Evolutionary conservation across 495 filamentous ascomycete species (phyloP).

Genomic region (Penicillium pulvis): DNA sequence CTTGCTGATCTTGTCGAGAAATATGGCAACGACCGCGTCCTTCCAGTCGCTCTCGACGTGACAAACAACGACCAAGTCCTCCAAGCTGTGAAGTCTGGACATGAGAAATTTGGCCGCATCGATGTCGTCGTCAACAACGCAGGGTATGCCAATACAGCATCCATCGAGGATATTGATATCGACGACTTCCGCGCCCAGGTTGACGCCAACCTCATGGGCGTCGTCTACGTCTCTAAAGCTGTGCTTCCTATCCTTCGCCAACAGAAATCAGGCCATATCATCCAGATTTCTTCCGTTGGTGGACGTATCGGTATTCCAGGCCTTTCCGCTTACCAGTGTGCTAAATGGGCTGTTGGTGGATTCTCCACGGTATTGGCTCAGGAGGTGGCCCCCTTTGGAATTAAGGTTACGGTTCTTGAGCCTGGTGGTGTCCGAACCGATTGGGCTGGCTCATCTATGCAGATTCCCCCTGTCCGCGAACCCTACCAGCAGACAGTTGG

Average conservation of each 20-base stretch:
- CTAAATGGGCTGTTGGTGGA: constrained; percentile 51
- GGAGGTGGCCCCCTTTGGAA: constrained; percentile 28
- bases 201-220: constrained; percentile 51
- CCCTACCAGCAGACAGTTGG: constrained; percentile 28
- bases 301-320: neutral
- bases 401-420: constrained; percentile 38
- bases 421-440: constrained; percentile 41
- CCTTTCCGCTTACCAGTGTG: constrained; percentile 39
- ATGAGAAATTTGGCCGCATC: constrained; percentile 16
- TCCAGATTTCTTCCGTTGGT: constrained; percentile 3
- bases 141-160: constrained; percentile 27
- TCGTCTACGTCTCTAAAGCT: constrained; percentile 46
- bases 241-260: constrained; percentile 51
- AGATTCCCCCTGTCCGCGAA: constrained; percentile 27
- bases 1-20: constrained; percentile 24
- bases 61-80: constrained; percentile 31
- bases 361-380: constrained; percentile 34
- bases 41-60: constrained; percentile 41
- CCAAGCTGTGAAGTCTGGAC: constrained; percentile 14
- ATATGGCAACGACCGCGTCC: constrained; percentile 22
- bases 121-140: constrained; percentile 38
- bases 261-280: constrained; percentile 27
- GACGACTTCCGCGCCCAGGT: constrained; percentile 26
- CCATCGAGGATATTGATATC: constrained; percentile 25
- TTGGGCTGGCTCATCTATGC: constrained; percentile 35